Evolutionary conservation across 768 basidiomycete genomes (phyloP), one percentile per base, ranked within the genome.

Genomic region (Suillus variegatus): DNA sequence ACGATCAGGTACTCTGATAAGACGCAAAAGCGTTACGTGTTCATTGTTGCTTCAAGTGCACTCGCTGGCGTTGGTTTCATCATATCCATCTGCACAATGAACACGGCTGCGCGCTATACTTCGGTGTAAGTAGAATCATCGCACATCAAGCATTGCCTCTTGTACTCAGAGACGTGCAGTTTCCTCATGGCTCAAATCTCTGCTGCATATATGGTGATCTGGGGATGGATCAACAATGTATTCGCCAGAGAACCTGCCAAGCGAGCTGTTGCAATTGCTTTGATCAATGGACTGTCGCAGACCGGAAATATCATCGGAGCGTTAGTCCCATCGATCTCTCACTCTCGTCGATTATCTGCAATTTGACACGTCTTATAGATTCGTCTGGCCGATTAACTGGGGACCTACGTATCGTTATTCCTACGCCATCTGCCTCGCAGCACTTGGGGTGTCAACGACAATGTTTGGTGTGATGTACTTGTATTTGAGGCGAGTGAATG

Each of bases 161-260:
- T n/a, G 28, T 62, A 36, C 38, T 61, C 43, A 28, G 13, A n/a
- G 22, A 25, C 18, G 18, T 13, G 6, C 68, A 90, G 89, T 28
- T 92, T 93, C 76, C 75, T 92, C 40, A 87, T 91, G 85, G 86
- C 88, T 5, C 86, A 88, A 70, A 85, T 85, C 0, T 90, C 90
- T 70, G 82, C 87, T 6, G 91, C 85, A 3, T 89, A 88, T 74
- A 85, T 92, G 66, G 82, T 82, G 65, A 87, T 90, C 47, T 66
- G 61, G 70, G 76, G 81, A 13, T 82, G 81, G 84, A 77, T 84
- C 63, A 80, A 79, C 56, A 83, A 80, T 66, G 78, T 81, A 10
- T 80, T 95, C 75, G 86, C 92, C 36, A 85, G 88, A n/a, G 88
- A 93, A n/a, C 86, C 93, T 3, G 85, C 88, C 25, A 94, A 94